These are phyloP conservation scores for Sinapis alba DNA, from an alignment of 441 rosid species.

Conservation along the genomic window DNA sequence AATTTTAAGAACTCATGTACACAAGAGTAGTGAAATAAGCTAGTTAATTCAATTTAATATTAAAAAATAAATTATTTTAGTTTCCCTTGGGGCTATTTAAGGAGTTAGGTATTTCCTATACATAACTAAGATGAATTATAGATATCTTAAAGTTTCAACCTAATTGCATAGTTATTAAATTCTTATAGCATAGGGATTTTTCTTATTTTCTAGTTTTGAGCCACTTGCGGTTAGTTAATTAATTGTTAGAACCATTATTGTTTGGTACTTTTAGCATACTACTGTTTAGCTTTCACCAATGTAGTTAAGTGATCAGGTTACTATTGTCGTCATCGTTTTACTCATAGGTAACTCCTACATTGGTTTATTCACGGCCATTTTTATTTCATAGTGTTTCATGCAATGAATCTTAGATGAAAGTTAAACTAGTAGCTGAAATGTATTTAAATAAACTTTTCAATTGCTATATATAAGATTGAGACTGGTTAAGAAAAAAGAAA, in stretches of 20 bases:
- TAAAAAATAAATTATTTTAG: neutral
- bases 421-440: neutral
- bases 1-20: neutral
- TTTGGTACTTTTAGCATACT: neutral
- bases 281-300: neutral
- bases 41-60: neutral
- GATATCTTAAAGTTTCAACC: neutral
- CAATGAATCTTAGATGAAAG: neutral
- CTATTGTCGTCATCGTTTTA: neutral
- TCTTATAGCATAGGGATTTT: neutral
- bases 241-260: neutral
- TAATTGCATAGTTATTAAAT: neutral
- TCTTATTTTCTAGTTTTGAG: neutral
- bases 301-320: neutral
- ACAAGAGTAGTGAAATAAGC: neutral
- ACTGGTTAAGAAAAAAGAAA: neutral
- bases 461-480: neutral
- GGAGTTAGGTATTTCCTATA: conserved; percentile 16
- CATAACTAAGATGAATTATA: neutral
- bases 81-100: neutral
- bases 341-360: neutral
- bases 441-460: neutral
- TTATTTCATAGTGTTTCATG: neutral
- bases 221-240: neutral
- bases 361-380: neutral